These are phyloP conservation scores for Coemansia aciculifera DNA, from an alignment of 192 early-diverging fungal genomes.

Conservation along the genomic window DNA sequence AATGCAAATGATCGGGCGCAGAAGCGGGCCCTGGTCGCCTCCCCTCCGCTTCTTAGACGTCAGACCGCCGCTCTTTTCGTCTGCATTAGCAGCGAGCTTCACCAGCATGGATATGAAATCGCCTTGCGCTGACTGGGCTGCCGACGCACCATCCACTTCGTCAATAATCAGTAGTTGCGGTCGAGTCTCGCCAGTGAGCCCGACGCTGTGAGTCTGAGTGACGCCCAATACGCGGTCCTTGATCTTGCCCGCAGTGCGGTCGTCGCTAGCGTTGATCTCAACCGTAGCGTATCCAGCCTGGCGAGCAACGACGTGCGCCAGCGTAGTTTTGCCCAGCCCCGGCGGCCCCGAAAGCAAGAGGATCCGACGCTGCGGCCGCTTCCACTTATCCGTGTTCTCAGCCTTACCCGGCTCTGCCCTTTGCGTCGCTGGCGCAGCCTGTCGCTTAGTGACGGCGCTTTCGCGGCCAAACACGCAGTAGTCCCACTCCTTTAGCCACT, in stretches of 20 bases:
- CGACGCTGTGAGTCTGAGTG: slow-evolving; percentile 75
- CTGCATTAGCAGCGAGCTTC: slow-evolving; percentile 55
- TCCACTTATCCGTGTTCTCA: slow-evolving; percentile 28
- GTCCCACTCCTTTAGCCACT: slow-evolving; percentile 98
- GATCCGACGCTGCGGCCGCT: slow-evolving; percentile 47
- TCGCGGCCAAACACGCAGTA: slow-evolving; percentile 82
- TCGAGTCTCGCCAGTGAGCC: slow-evolving; percentile 54
- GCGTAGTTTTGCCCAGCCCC: slow-evolving; percentile 94
- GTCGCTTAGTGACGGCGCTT: slow-evolving; percentile 12
- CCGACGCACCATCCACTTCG: slow-evolving; percentile 91
- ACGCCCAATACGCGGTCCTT: slow-evolving; percentile 74
- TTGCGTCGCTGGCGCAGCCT: not conserved
- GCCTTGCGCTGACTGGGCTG: slow-evolving; percentile 69
- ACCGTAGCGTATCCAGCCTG: slow-evolving; percentile 89
- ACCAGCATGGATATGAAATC: slow-evolving; percentile 79
- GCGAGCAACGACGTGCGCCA: slow-evolving; percentile 87
- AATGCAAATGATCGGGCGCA: slow-evolving; percentile 96
- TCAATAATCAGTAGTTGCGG: slow-evolving; percentile 90
- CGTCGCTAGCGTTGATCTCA: slow-evolving; percentile 98
- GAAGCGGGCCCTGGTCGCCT: slow-evolving; percentile 52
- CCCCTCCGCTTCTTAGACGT: slow-evolving; percentile 6
- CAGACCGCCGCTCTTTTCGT: not conserved
- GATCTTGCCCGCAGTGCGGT: slow-evolving; percentile 78
- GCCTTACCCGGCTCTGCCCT: slow-evolving; percentile 9
- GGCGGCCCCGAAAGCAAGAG: slow-evolving; percentile 89